Conservation (phyloP, 371 early-diverging fungal genomes). For the Actinomucor elegans region DNA sequence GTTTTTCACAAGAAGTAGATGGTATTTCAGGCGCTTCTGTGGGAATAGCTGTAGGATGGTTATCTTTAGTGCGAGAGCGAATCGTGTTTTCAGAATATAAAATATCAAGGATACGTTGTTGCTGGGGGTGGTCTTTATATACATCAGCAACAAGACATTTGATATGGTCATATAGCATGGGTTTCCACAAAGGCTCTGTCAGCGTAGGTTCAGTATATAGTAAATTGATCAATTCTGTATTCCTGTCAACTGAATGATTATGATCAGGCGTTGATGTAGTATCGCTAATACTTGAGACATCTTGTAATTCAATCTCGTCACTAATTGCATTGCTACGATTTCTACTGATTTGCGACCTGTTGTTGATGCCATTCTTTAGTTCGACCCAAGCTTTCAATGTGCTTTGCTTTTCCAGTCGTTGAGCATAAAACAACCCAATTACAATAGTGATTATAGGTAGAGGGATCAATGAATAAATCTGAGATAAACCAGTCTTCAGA, state of each 20-base stretch:
- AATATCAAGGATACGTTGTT: not conserved
- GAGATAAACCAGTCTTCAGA: constrained; percentile 39
- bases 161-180: constrained; percentile 55
- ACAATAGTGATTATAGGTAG: constrained; percentile 63
- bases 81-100: no score
- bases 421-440: constrained; percentile 46
- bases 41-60: not conserved
- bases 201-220: constrained; percentile 51
- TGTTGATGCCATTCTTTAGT: not conserved
- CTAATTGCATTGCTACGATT: no score
- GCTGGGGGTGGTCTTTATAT: constrained; percentile 21
- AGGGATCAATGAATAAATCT: constrained; percentile 59
- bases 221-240: constrained; percentile 21
- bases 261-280: no score
- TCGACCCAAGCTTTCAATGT: not conserved
- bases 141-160: constrained; percentile 50
- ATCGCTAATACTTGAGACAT: no score
- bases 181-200: constrained; percentile 43
- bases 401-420: constrained; percentile 9
- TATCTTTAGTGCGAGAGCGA: not conserved
- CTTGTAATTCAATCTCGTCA: no score
- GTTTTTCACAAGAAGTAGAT: no score
- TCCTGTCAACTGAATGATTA: no score
- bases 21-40: not conserved
- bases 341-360: not conserved